These are phyloP conservation scores for Sherardia arvensis DNA, from an alignment of 257 asterid genomes.

Conservation along the genomic window DNA sequence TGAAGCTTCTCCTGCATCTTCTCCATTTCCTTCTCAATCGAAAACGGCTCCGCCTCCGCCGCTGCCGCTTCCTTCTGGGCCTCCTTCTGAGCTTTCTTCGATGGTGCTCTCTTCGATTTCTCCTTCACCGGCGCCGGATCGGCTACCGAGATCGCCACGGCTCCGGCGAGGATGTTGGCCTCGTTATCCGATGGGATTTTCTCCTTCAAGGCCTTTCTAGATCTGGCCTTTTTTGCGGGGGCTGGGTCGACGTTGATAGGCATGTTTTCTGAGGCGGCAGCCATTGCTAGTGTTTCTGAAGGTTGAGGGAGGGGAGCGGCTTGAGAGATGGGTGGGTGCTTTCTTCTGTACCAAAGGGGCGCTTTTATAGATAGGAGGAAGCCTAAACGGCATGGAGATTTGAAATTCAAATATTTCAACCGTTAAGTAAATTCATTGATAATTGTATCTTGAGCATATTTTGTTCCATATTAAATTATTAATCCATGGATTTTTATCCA, in stretches of 20 bases:
- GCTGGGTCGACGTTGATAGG: constrained; percentile 25
- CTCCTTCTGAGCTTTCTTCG: too few relatives aligned
- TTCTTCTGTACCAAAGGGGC: not conserved
- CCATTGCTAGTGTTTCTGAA: constrained; percentile 25
- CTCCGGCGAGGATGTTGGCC: constrained; percentile 57
- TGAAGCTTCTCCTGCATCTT: constrained; percentile 80
- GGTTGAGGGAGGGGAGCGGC: constrained; percentile 1
- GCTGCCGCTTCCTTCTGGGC: constrained; percentile 26
- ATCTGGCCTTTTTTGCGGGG: constrained; percentile 38
- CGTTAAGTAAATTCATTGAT: not conserved
- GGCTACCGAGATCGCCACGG: constrained; percentile 18
- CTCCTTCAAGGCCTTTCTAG: constrained; percentile 44
- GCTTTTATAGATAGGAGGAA: too few relatives aligned
- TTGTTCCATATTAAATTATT: not conserved
- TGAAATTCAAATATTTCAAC: constrained; percentile 19
- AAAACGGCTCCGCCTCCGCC: not conserved
- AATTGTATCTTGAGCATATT: not conserved
- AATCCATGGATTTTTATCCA: not conserved
- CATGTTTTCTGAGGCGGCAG: constrained; percentile 29
- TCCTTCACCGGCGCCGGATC: constrained; percentile 22
- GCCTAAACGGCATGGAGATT: constrained; percentile 20
- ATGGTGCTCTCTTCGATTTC: constrained; percentile 47
- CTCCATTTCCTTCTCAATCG: constrained; percentile 59
- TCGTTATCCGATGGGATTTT: constrained; percentile 38
- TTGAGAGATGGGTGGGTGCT: not conserved